Conservation (phyloP, 2,329 filamentous ascomycete species). For the Exserohilum turcica region DNA sequence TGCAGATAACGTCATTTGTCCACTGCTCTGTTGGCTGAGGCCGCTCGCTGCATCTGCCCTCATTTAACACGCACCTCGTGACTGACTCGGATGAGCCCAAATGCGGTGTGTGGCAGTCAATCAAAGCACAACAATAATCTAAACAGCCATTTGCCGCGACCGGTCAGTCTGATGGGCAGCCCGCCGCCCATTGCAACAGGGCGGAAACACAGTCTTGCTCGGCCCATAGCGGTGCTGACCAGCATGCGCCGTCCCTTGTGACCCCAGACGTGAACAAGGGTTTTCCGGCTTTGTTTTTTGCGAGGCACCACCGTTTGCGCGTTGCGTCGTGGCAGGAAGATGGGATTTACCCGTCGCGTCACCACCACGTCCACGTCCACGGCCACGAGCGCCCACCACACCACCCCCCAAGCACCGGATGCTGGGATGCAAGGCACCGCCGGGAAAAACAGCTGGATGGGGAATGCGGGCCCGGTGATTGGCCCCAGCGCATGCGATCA, state of each 20-base stretch:
- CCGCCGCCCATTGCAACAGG: constrained; percentile 21
- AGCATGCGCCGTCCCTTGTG: constrained; percentile 27
- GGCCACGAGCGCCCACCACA: too few relatives aligned
- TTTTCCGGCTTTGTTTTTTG: constrained; percentile 2
- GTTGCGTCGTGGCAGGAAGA: constrained; percentile 12
- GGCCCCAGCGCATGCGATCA: constrained; percentile 21
- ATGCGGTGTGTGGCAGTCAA: constrained; percentile 47
- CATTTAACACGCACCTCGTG: constrained; percentile 30
- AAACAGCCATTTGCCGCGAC: constrained; percentile 33
- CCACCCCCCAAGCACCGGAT: too few relatives aligned
- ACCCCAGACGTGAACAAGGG: constrained; percentile 28
- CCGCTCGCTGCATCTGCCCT: constrained; percentile 27
- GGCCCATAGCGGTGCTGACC: too few relatives aligned
- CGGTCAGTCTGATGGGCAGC: constrained; percentile 29
- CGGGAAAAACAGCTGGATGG: constrained; percentile 18
- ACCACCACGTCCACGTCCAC: too few relatives aligned
- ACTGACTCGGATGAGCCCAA: constrained; percentile 23
- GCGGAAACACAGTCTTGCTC: constrained; percentile 18
- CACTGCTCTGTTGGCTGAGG: background rate
- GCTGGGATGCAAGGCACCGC: constrained; percentile 39
- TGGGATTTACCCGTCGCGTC: constrained; percentile 42
- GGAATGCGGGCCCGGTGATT: constrained; percentile 27
- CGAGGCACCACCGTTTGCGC: constrained; percentile 3
- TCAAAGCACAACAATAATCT: constrained; percentile 36
- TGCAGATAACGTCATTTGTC: too few relatives aligned